Conservation (phyloP, 192 early-diverging fungal species). For the Coemansia sp. region DNA sequence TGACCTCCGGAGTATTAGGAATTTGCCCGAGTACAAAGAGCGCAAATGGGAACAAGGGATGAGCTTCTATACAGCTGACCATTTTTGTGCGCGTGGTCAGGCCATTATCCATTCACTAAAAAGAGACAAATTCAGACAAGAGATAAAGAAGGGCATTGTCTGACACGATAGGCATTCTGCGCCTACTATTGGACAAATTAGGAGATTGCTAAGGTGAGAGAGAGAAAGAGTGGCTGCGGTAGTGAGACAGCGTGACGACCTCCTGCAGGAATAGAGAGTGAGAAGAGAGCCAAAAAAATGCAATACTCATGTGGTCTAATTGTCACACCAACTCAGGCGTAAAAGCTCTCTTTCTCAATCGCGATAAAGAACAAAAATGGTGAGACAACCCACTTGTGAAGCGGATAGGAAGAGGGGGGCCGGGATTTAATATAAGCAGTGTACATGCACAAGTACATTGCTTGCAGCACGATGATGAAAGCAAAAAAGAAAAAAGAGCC, state of each 20-base stretch:
- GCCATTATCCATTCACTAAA: background rate
- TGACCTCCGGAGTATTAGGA: background rate
- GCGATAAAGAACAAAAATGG: background rate
- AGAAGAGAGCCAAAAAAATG: background rate
- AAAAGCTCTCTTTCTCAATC: background rate
- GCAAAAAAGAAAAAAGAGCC: background rate
- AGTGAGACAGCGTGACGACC: background rate
- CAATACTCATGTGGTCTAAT: conserved; percentile 1
- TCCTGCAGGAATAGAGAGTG: background rate
- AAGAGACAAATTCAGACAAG: background rate
- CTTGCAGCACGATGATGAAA: conserved; percentile 2
- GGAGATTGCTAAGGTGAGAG: background rate
- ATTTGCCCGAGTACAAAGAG: background rate
- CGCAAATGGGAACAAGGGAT: background rate
- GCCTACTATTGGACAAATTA: conserved; percentile 3
- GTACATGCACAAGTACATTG: background rate
- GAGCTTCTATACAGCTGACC: background rate
- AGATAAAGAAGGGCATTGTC: background rate
- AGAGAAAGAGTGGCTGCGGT: background rate
- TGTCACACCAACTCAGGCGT: background rate
- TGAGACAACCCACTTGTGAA: background rate
- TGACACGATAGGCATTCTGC: conserved; percentile 2
- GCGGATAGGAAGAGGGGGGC: too few species aligned
- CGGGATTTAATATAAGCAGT: background rate
- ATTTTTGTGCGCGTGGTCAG: background rate